These are phyloP conservation scores for Kentomonas sorsogonicus DNA, from an alignment of 208 protist genomes.

Conservation along the genomic window DNA sequence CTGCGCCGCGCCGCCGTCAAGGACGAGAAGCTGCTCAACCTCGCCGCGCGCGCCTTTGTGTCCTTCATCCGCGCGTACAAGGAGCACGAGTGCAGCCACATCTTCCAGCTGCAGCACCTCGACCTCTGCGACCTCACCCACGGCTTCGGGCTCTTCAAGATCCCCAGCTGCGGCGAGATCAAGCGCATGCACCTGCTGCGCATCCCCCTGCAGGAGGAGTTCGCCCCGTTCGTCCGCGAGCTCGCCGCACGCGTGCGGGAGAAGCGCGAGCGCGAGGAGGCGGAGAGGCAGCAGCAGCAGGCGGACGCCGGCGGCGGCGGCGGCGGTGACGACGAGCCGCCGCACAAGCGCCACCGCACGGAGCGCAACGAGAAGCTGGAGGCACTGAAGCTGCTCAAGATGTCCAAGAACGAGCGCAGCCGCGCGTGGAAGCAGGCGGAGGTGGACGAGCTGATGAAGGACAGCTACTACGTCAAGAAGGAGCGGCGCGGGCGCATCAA, in stretches of 20 bases:
- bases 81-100: conserved; percentile 92
- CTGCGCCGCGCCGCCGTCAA: conserved; percentile 47
- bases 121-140: conserved; percentile 94
- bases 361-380: conserved; percentile 87
- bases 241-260: conserved; percentile 35
- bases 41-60: conserved; percentile 83
- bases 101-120: conserved; percentile 88
- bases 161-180: conserved; percentile 89
- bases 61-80: conserved; percentile 93
- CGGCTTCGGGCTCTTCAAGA: conserved; percentile 87
- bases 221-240: conserved; percentile 46
- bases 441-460: conserved; percentile 83
- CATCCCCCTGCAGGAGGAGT: conserved; percentile 83
- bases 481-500: conserved; percentile 64
- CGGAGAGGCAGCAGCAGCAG: conserved; percentile 27
- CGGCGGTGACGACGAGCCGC: conserved; percentile 15
- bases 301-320: conserved; percentile 16
- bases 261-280: conserved; percentile 51
- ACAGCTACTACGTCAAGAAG: conserved; percentile 91
- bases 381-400: conserved; percentile 75
- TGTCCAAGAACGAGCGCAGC: conserved; percentile 75
- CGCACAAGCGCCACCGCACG: conserved; percentile 51
- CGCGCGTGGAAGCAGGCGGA: conserved; percentile 80
- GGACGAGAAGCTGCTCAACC: conserved; percentile 69
- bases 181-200: conserved; percentile 69